These are phyloP conservation scores for Camelina laxa DNA, from an alignment of 345 rosid genomes.

Conservation along the genomic window DNA sequence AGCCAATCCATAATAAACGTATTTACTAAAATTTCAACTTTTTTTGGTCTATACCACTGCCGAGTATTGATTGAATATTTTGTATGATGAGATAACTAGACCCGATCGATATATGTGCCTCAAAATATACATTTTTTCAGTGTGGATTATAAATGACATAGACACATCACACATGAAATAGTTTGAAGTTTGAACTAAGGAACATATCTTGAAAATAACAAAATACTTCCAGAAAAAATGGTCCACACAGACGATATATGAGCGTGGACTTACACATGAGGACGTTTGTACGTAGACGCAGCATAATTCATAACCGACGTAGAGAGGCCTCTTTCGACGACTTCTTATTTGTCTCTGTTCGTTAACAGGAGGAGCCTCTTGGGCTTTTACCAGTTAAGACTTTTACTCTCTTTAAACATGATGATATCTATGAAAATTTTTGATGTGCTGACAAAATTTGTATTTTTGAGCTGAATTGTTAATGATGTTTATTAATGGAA, in stretches of 20 bases:
- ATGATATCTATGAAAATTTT: not conserved
- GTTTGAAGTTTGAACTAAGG: not conserved
- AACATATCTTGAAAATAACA: not conserved
- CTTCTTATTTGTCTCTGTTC: constrained; percentile 30
- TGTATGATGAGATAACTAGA: too few relatives aligned
- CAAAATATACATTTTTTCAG: too few relatives aligned
- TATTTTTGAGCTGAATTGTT: not conserved
- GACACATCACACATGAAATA: constrained; percentile 11
- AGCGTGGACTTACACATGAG: constrained; percentile 33
- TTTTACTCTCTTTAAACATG: constrained; percentile 7
- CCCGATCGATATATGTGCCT: not conserved
- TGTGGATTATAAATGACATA: too few relatives aligned
- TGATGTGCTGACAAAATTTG: not conserved
- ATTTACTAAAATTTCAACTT: not conserved
- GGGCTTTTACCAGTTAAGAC: not conserved
- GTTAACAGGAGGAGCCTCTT: not conserved
- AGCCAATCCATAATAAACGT: constrained; percentile 11
- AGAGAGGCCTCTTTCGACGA: constrained; percentile 31
- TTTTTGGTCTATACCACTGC: not conserved
- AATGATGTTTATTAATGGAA: not conserved
- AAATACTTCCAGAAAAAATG: constrained; percentile 16
- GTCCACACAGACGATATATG: constrained; percentile 19
- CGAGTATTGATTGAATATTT: not conserved
- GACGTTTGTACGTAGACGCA: not conserved
- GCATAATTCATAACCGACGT: constrained; percentile 7